A percentile compares a stretch with the other conserved stretches of the same genome.
Evolutionary conservation across 495 filamentous ascomycete species (phyloP).

Genomic region (Pyrenopolyporus hunteri): DNA sequence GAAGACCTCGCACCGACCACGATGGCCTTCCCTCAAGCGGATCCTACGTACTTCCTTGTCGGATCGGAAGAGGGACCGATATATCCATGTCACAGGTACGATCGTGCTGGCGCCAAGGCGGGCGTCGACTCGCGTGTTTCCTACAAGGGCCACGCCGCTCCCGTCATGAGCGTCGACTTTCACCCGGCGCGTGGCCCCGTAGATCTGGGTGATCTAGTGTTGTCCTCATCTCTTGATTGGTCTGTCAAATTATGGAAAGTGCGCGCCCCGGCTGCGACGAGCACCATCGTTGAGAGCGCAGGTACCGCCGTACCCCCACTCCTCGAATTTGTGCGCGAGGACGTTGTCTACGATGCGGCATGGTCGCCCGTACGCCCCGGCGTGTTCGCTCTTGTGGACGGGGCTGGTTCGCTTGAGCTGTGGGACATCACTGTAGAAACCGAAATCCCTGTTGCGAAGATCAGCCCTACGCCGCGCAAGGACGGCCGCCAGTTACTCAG

Average conservation of each 20-base stretch:
- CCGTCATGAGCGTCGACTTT: constrained; percentile 95
- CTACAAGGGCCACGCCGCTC: constrained; percentile 88
- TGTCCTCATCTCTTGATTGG: constrained; percentile 90
- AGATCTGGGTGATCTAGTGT: constrained; percentile 92
- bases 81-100: constrained; percentile 94
- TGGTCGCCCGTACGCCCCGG: constrained; percentile 93
- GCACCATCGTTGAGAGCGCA: constrained; percentile 57
- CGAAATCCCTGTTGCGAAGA: constrained; percentile 83
- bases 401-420: constrained; percentile 88
- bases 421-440: constrained; percentile 94
- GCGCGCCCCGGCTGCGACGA: constrained; percentile 73
- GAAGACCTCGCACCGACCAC: constrained; percentile 96
- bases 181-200: constrained; percentile 89
- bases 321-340: constrained; percentile 88
- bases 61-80: constrained; percentile 96
- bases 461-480: constrained; percentile 68
- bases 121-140: constrained; percentile 85
- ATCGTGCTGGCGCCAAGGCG: constrained; percentile 93
- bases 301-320: constrained; percentile 68
- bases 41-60: constrained; percentile 96
- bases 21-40: constrained; percentile 93
- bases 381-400: constrained; percentile 92
- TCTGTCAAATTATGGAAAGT: constrained; percentile 96
- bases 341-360: constrained; percentile 91
- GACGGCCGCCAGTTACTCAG: constrained; percentile 65